phyloP scores from a whole-genome alignment of 75 land plant species.

The Picea sitchensis region DNA sequence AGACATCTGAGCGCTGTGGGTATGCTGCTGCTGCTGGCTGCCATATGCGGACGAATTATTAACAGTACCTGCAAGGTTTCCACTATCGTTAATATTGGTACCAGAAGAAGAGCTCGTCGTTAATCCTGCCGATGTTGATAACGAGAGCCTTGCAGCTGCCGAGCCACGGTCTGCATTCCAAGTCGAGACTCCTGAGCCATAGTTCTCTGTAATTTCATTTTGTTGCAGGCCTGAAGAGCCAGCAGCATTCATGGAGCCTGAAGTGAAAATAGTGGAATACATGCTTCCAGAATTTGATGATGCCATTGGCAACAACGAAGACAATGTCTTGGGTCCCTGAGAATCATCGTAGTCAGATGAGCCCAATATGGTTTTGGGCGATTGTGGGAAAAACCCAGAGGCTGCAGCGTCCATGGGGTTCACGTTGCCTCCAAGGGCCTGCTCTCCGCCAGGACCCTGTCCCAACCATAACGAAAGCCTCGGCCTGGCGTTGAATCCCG shows the following conservation, averaged over 20 bases:
- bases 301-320: conserved; percentile 13
- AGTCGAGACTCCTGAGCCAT: not conserved
- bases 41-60: conserved; percentile 6
- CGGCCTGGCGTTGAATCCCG: conserved; percentile 11
- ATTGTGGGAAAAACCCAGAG: not conserved
- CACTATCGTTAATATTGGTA: conserved; percentile 21
- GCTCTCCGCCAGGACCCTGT: conserved; percentile 22
- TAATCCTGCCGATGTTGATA: conserved; percentile 31
- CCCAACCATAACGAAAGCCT: conserved; percentile 33
- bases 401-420: conserved; percentile 1
- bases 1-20: conserved; percentile 35
- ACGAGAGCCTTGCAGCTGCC: conserved; percentile 25
- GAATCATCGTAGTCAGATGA: conserved; percentile 8
- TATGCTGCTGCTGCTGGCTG: conserved; percentile 20
- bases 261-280: conserved; percentile 24
- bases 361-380: not conserved
- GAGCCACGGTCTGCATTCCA: conserved; percentile 7
- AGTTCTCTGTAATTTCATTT: not conserved
- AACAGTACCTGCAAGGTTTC: conserved; percentile 8
- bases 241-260: conserved; percentile 7
- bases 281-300: conserved; percentile 21
- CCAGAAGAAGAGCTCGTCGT: conserved; percentile 24
- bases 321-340: conserved; percentile 1
- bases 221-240: not conserved
- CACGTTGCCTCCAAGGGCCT: not conserved